Conservation (phyloP, 2,329 filamentous ascomycete genomes). For the Xylaria sp. region DNA sequence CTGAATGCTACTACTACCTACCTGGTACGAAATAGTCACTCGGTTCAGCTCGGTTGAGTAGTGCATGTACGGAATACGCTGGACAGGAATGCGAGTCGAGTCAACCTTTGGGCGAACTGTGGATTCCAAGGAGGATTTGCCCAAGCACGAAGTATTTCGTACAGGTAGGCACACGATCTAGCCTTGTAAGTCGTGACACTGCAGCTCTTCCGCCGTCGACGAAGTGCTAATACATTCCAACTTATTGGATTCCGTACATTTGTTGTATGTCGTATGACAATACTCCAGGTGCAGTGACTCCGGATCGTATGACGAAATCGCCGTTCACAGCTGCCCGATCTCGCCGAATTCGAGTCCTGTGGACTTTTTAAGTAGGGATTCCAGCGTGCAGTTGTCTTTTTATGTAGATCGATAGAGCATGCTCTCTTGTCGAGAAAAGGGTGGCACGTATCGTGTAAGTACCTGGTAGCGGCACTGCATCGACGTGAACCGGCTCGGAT, state of each 20-base stretch:
- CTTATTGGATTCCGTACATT: not conserved
- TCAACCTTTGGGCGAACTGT: not conserved
- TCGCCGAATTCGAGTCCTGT: not conserved
- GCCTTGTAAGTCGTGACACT: too few relatives aligned
- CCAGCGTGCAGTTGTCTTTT: not conserved
- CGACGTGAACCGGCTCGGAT: too few relatives aligned
- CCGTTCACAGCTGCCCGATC: not conserved
- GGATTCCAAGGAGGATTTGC: not conserved
- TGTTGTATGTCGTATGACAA: not conserved
- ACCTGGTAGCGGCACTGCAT: too few relatives aligned
- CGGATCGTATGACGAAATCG: conserved; percentile 1
- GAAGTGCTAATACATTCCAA: not conserved
- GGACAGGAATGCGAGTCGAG: conserved; percentile 10
- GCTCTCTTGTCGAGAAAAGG: too few relatives aligned
- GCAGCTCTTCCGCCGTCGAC: not conserved
- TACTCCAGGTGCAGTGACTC: not conserved
- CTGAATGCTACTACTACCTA: not conserved
- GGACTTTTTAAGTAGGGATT: not conserved
- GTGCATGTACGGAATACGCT: not conserved
- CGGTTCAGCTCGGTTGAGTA: not conserved
- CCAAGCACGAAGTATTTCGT: not conserved
- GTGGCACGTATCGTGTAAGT: too few relatives aligned
- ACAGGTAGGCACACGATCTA: not conserved
- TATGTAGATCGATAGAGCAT: not conserved
- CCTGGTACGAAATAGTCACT: not conserved